These are phyloP conservation scores for Eucalyptus regnans DNA, from an alignment of 345 rosid genomes.

Conservation along the genomic window DNA sequence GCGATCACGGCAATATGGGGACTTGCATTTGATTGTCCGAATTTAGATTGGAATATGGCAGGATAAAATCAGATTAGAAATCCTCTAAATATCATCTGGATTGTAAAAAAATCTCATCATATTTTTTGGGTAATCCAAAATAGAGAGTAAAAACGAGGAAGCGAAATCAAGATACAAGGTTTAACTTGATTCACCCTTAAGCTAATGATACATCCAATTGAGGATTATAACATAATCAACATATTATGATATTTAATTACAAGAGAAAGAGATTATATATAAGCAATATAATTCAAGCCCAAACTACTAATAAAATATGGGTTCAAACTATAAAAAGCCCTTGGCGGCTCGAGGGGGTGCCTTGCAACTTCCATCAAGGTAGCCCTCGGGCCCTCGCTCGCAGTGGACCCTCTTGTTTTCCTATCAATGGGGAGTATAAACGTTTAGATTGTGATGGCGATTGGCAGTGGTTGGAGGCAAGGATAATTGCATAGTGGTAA, in stretches of 20 bases:
- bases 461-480: neutral
- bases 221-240: too few species aligned
- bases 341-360: rapidly evolving
- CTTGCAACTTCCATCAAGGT: rapidly evolving
- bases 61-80: too few species aligned
- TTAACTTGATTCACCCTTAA: too few species aligned
- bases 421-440: neutral
- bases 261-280: too few species aligned
- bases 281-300: rapidly evolving
- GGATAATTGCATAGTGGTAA: neutral
- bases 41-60: neutral
- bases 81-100: rapidly evolving
- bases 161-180: rapidly evolving
- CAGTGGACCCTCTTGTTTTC: rapidly evolving
- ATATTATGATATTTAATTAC: too few species aligned
- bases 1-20: rapidly evolving
- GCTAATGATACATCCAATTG: too few species aligned
- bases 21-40: neutral
- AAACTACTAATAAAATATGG: rapidly evolving
- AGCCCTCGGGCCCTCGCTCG: rapidly evolving
- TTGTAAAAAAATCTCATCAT: neutral
- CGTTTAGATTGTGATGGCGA: neutral
- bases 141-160: too few species aligned
- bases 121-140: too few species aligned
- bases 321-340: neutral